These are phyloP conservation scores for Coemansia sp. DNA, from an alignment of 192 early-diverging fungal species.

Conservation along the genomic window DNA sequence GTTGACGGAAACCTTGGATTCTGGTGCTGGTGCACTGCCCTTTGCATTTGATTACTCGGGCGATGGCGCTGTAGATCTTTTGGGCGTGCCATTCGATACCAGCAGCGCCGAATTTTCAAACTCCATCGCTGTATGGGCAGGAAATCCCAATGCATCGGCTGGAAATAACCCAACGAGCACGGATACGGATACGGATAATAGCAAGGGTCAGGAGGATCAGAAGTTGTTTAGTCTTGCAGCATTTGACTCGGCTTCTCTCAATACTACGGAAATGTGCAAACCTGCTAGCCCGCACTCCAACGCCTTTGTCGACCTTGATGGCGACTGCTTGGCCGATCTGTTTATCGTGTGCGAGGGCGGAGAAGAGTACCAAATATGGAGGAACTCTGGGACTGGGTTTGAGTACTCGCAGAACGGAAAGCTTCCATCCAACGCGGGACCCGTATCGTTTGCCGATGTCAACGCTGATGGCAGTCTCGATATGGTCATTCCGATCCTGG, in stretches of 20 bases:
- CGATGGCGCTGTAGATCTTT: slow-evolving; percentile 14
- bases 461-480: slow-evolving; percentile 91
- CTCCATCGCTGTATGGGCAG: background rate
- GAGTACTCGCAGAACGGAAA: slow-evolving; percentile 58
- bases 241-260: slow-evolving; percentile 9
- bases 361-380: slow-evolving; percentile 75
- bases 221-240: slow-evolving; percentile 6
- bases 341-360: slow-evolving; percentile 71
- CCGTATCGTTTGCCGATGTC: slow-evolving; percentile 89
- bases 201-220: slow-evolving; percentile 38
- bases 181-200: slow-evolving; percentile 48
- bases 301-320: slow-evolving; percentile 90
- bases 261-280: slow-evolving; percentile 56
- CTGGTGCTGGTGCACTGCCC: slow-evolving; percentile 19
- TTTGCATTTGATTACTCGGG: slow-evolving; percentile 45
- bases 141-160: background rate
- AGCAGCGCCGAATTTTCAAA: background rate
- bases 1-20: slow-evolving; percentile 31
- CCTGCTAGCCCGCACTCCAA: slow-evolving; percentile 83
- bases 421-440: slow-evolving; percentile 69
- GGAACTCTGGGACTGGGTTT: slow-evolving; percentile 65
- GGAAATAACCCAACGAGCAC: background rate
- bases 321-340: slow-evolving; percentile 81
- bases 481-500: slow-evolving; percentile 70
- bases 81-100: slow-evolving; percentile 27